A percentile compares a stretch with the other conserved stretches of the same genome.
Evolutionary conservation across 148 eudicot genomes (phyloP).

Genomic region (Rhododendron vialii): DNA sequence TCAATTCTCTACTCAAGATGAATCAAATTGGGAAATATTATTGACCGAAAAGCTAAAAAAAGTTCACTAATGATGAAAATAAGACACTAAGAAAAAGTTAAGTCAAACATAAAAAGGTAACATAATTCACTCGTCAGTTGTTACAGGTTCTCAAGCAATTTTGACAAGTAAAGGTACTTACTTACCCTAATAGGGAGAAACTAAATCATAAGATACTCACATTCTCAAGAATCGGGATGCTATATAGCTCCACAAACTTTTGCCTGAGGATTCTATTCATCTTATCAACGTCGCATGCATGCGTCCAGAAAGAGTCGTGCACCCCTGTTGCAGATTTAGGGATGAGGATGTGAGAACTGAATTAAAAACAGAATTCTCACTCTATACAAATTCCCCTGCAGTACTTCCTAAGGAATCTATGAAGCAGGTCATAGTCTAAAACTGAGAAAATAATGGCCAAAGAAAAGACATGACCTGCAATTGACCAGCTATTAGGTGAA

Average conservation of each 20-base stretch:
- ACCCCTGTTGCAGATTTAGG: conserved; percentile 52
- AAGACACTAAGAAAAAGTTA: background rate
- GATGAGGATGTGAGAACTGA: background rate
- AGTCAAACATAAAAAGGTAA: background rate
- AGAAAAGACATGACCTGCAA: background rate
- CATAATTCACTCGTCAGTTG: background rate
- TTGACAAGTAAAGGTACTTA: background rate
- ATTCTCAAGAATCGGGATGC: background rate
- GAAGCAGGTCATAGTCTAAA: background rate
- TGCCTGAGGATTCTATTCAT: conserved; percentile 56
- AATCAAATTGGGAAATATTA: background rate
- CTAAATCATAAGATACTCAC: background rate
- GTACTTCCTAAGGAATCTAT: background rate
- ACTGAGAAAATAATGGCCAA: background rate
- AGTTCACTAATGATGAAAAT: background rate
- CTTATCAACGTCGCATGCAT: conserved; percentile 77
- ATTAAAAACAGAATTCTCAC: background rate
- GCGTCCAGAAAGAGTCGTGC: conserved; percentile 98
- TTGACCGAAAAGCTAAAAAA: background rate
- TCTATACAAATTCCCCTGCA: background rate
- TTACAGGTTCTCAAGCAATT: background rate
- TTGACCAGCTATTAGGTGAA: background rate
- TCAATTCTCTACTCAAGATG: background rate
- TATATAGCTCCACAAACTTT: conserved; percentile 9
- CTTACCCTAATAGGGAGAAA: background rate